Percentiles rank a stretch among this genome's conserved stretches.
phyloP scores from a whole-genome alignment of 1,284 basidiomycete species.

The Ceratobasidium sp. region DNA sequence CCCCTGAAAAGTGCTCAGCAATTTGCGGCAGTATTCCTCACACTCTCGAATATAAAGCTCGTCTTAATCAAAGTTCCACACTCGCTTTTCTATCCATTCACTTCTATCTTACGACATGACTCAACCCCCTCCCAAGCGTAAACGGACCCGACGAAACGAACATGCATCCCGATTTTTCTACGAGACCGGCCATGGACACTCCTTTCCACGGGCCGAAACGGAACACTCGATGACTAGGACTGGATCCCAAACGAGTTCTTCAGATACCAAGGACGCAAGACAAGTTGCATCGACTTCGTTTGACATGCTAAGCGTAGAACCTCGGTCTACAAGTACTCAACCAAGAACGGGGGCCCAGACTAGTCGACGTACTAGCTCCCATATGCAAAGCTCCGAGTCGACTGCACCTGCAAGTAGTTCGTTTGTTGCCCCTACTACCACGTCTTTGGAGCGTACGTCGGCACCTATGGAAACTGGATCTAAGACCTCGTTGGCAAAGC shows the following conservation, averaged over 20 bases:
- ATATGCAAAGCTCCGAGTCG: background rate
- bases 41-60: background rate
- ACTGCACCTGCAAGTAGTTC: background rate
- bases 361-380: background rate
- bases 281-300: conserved; percentile 12
- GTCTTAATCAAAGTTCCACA: background rate
- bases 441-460: background rate
- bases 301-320: conserved; percentile 29
- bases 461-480: background rate
- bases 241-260: background rate
- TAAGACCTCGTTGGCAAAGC: background rate
- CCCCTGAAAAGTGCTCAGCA: background rate
- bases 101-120: conserved; percentile 32
- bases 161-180: background rate
- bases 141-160: conserved; percentile 11
- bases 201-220: background rate
- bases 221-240: background rate
- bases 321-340: background rate
- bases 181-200: conserved; percentile 1
- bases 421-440: background rate
- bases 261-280: background rate
- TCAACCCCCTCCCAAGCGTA: conserved; percentile 7
- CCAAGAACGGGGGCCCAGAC: background rate
- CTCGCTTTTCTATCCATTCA: conserved; percentile 4
- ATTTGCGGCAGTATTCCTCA: background rate